Evolutionary conservation across 495 filamentous ascomycete genomes (phyloP).

Genomic region (Penicillium mononematosum): DNA sequence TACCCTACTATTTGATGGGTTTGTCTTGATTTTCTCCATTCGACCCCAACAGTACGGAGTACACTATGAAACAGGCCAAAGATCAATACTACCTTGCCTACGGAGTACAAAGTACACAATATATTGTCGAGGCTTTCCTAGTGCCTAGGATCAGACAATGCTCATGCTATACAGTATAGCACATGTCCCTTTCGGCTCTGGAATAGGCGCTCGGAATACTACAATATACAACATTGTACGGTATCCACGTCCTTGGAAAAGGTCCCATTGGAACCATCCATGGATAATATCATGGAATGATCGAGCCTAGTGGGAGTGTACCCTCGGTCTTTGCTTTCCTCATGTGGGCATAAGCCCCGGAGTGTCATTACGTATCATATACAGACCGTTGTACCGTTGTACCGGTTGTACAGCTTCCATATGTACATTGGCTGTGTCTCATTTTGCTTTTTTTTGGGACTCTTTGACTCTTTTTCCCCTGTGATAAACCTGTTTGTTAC

Average conservation of each 20-base stretch:
- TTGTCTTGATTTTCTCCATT: background rate
- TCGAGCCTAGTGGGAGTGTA: constrained; percentile 44
- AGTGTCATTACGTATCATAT: background rate
- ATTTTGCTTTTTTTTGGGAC: background rate
- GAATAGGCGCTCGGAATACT: no score
- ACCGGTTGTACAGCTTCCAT: no score
- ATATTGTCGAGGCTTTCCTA: background rate
- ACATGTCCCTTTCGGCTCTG: background rate
- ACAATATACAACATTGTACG: no score
- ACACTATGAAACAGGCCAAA: no score
- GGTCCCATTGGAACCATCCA: background rate
- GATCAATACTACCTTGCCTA: background rate
- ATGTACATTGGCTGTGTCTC: no score
- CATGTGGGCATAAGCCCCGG: constrained; percentile 9
- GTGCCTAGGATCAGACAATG: background rate
- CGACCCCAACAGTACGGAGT: no score
- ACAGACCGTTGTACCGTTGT: no score
- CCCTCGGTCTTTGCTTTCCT: constrained; percentile 14
- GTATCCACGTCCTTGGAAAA: no score
- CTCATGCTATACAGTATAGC: background rate
- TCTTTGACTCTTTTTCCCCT: constrained; percentile 7
- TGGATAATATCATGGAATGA: constrained; percentile 19
- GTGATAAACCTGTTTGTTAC: constrained; percentile 17
- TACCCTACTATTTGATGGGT: background rate
- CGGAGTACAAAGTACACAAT: background rate